Base-by-base conservation (phyloP, 2,329 filamentous ascomycete species). In the Fusarium poae region DNA sequence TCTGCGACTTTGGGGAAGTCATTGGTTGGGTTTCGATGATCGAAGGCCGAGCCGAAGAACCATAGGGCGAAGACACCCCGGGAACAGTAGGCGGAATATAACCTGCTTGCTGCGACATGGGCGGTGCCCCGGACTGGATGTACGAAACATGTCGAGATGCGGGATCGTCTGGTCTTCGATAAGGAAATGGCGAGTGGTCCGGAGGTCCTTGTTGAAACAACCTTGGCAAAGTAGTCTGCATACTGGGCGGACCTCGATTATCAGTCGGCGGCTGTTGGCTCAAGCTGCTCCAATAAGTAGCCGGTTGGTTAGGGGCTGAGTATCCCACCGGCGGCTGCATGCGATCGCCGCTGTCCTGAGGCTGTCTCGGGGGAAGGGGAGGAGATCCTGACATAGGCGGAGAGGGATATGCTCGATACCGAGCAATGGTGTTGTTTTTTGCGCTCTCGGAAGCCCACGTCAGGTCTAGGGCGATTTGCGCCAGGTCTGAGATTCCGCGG, bases 361-460 rank as follows among this genome's bases (percentile, higher is more conserved):
- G 83, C 82, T 81, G 78, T 82, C 86, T 88, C 77, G 84, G 82
- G 79, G 87, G 85, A 74, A 85, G 82, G 73, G 84, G 84, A 75
- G 88, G 87, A 83, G 89, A 90, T 78, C 87, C 88, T 84, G 89
- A 91, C 89, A 91, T 91, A 85, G 89, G 89, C 82, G 89, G 89
- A 84, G 89, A 91, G 78, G 88, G 89, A 82, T 91, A 91, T 78
- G 85, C 86, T 83, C 83, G 83, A 76, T 82, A 82, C 75, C 82
- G 84, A 82, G 83, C 82, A 83, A 82, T 84, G 82, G 83, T 80
- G 81, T 85, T 82, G 82, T 69, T 68, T 70, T 74, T 74, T 74
- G 76, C 81, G 81, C 84, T 85, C 84, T 79, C 82, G 82, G 81
- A 83, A 80, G 81, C 86, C 73, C 75, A 73, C 42, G 66, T 70